A percentile compares a stretch with the other conserved stretches of the same genome.
Evolutionary conservation across 345 rosid species (phyloP).

Genomic region (Clarkia xantiana): DNA sequence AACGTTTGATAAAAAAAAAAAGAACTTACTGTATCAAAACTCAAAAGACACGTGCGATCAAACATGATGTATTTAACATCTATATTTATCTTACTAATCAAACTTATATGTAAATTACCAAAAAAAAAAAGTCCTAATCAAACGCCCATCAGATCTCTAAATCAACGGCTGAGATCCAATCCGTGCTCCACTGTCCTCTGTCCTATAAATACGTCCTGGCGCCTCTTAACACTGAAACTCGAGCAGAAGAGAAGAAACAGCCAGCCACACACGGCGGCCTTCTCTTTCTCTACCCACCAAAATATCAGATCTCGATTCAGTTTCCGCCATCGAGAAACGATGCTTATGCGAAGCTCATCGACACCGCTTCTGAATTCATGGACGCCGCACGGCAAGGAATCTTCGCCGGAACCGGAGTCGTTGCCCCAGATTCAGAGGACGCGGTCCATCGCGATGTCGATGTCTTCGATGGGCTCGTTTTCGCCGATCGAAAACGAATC

Average conservation of each 20-base stretch:
- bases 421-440: constrained; percentile 16
- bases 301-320: neutral
- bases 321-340: constrained; percentile 5
- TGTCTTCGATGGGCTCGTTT: constrained; percentile 22
- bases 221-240: neutral
- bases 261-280: no score
- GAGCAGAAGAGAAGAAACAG: neutral
- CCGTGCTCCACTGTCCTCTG: neutral
- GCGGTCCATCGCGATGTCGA: constrained; percentile 19
- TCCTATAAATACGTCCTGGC: constrained; percentile 6
- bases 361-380: constrained; percentile 58
- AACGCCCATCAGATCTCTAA: neutral
- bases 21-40: no score
- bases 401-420: constrained; percentile 28
- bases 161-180: constrained; percentile 19
- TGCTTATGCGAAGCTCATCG: constrained; percentile 73
- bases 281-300: neutral
- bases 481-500: constrained; percentile 15
- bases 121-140: neutral
- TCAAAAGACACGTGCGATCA: no score
- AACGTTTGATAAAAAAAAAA: no score
- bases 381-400: constrained; percentile 34
- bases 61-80: no score
- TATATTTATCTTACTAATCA: neutral
- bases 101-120: neutral